These are phyloP conservation scores for Nicotiana rustica DNA, from an alignment of 305 asterid genomes.

Conservation along the genomic window DNA sequence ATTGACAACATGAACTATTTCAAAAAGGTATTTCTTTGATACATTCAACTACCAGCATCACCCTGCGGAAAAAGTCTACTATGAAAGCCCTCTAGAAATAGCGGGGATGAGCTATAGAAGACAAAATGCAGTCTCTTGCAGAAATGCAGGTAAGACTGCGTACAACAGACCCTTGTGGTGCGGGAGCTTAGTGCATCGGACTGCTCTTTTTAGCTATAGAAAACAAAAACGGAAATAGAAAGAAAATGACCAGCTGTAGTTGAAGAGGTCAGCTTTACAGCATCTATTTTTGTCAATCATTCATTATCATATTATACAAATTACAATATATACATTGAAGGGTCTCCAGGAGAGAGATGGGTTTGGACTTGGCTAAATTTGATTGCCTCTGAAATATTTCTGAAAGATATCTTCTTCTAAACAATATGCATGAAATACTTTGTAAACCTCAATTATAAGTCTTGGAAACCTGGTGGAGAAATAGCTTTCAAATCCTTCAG, in stretches of 20 bases:
- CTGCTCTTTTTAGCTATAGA: not conserved
- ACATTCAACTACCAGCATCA: not conserved
- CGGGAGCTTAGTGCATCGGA: no score
- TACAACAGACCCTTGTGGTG: no score
- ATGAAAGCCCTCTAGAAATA: not conserved
- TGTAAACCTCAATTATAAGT: conserved; percentile 72
- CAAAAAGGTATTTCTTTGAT: not conserved
- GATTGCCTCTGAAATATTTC: conserved; percentile 59
- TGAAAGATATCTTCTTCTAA: conserved; percentile 65
- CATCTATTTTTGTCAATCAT: not conserved
- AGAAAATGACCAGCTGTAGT: not conserved
- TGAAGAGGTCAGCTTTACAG: not conserved
- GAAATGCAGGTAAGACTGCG: no score
- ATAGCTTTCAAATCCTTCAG: conserved; percentile 79
- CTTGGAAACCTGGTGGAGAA: conserved; percentile 77
- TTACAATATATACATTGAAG: conserved; percentile 22
- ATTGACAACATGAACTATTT: not conserved
- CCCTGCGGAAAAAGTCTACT: not conserved
- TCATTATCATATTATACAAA: not conserved
- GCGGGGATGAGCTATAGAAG: not conserved
- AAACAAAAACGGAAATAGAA: not conserved
- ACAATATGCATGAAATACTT: conserved; percentile 56
- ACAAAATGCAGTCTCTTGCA: no score
- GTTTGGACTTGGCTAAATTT: conserved; percentile 39
- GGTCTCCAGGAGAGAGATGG: not conserved